Conservation (phyloP, 1,284 basidiomycete species). For the Trichosporon inkin region DNA sequence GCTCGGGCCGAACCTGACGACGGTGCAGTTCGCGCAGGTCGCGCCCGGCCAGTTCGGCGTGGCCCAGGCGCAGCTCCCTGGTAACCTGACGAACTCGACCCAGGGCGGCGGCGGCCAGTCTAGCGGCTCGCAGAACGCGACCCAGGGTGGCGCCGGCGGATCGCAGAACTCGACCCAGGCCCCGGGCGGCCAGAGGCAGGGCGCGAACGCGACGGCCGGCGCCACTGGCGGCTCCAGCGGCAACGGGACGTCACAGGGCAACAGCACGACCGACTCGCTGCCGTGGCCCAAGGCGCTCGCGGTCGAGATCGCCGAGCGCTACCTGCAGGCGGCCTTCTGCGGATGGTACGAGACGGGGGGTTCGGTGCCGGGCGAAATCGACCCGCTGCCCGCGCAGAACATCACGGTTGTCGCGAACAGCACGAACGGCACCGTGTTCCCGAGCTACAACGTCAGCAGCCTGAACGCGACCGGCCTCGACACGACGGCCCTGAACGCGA, state of each 20-base stretch:
- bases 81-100: neutral
- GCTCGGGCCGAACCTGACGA: neutral
- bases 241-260: neutral
- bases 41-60: slow-evolving; percentile 71
- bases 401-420: slow-evolving; percentile 57
- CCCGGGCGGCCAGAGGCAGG: too few relatives aligned
- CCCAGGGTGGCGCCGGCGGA: too few relatives aligned
- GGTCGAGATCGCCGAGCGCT: slow-evolving; percentile 61
- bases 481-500: neutral
- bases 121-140: neutral
- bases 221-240: neutral
- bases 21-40: slow-evolving; percentile 52
- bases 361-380: slow-evolving; percentile 63
- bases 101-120: neutral
- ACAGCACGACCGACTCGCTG: slow-evolving; percentile 18
- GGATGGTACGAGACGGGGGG: slow-evolving; percentile 80
- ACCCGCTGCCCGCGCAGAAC: slow-evolving; percentile 65
- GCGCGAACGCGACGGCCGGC: too few relatives aligned
- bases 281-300: slow-evolving; percentile 56
- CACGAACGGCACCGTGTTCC: slow-evolving; percentile 66
- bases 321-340: slow-evolving; percentile 74
- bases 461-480: slow-evolving; percentile 68
- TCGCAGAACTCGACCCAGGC: neutral
- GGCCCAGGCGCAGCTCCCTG: slow-evolving; percentile 62
- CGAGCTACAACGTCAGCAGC: slow-evolving; percentile 64